Evolutionary conservation across 2,329 filamentous ascomycete genomes (phyloP).

Genomic region (Delphinella strobiligena): DNA sequence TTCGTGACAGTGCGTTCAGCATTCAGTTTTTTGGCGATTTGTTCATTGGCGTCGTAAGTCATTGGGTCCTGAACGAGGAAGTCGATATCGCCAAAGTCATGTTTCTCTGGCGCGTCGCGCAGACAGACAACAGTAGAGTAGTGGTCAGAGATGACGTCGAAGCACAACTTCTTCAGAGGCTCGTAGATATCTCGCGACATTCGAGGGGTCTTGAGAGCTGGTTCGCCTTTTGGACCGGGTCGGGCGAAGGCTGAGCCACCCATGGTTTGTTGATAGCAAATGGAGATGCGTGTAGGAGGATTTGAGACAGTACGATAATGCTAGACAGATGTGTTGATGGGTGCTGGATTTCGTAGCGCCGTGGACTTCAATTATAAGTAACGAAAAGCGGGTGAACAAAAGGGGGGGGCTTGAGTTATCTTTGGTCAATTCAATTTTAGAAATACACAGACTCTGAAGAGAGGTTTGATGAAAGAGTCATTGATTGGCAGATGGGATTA

Average conservation of each 20-base stretch:
- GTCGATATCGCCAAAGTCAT: constrained; percentile 61
- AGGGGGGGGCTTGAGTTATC: too few species aligned
- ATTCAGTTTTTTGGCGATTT: constrained; percentile 10
- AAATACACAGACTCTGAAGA: too few species aligned
- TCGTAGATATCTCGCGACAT: constrained; percentile 50
- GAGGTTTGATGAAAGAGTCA: too few species aligned
- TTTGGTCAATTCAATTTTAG: too few species aligned
- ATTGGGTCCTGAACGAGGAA: constrained; percentile 41
- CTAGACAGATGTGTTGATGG: too few species aligned
- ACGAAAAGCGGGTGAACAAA: too few species aligned
- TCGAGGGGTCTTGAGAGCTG: constrained; percentile 47
- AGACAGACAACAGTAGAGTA: constrained; percentile 44
- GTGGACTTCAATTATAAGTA: too few species aligned
- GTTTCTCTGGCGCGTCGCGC: constrained; percentile 58
- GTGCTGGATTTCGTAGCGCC: too few species aligned
- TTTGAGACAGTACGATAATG: too few species aligned
- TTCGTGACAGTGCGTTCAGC: constrained; percentile 8
- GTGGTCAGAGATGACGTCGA: constrained; percentile 30
- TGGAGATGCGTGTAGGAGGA: constrained; percentile 4
- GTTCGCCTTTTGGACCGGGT: constrained; percentile 26
- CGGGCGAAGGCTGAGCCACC: constrained; percentile 50
- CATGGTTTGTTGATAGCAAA: constrained; percentile 36
- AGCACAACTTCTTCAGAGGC: constrained; percentile 35
- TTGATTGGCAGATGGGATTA: too few species aligned
- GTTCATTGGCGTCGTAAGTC: not conserved